Percentiles rank a stretch among this genome's conserved stretches.
Conservation (phyloP, 345 rosid genomes). For the Salix udensis region DNA sequence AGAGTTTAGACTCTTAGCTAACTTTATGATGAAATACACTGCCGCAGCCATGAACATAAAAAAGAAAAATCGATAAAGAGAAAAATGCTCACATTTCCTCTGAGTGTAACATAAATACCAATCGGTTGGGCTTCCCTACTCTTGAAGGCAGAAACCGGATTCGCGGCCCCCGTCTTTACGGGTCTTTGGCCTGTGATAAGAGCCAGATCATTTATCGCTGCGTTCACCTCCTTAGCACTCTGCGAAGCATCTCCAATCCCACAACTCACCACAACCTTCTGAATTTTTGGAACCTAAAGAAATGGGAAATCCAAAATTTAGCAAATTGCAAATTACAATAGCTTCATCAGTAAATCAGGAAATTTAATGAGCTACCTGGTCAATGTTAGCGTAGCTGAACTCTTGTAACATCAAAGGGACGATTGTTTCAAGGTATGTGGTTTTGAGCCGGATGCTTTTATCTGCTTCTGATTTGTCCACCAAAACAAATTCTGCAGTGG, state of each 20-base stretch:
- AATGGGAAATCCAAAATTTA: conserved; percentile 1
- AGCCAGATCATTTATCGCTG: conserved; percentile 77
- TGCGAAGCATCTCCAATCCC: conserved; percentile 96
- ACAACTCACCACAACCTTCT: conserved; percentile 86
- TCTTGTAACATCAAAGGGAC: conserved; percentile 79
- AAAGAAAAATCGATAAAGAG: background rate
- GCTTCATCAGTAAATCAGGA: background rate
- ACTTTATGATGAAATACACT: background rate
- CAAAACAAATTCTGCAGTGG: conserved; percentile 51
- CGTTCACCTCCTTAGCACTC: conserved; percentile 85
- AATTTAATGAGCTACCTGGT: conserved; percentile 43
- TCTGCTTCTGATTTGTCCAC: conserved; percentile 83
- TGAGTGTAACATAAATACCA: conserved; percentile 81
- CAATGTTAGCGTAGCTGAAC: conserved; percentile 73
- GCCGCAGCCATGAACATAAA: background rate
- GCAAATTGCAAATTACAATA: background rate
- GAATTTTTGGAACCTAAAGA: conserved; percentile 69
- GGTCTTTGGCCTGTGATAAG: conserved; percentile 86
- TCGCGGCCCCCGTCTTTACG: conserved; percentile 72
- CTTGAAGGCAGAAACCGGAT: conserved; percentile 81
- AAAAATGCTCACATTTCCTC: conserved; percentile 67
- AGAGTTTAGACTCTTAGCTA: background rate
- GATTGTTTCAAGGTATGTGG: conserved; percentile 70
- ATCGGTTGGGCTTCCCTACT: conserved; percentile 88
- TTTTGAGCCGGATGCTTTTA: conserved; percentile 58